Evolutionary conservation across 306 rosid genomes (phyloP), one percentile per base, ranked within the genome.

Genomic region (Begonia fuchsioides): DNA sequence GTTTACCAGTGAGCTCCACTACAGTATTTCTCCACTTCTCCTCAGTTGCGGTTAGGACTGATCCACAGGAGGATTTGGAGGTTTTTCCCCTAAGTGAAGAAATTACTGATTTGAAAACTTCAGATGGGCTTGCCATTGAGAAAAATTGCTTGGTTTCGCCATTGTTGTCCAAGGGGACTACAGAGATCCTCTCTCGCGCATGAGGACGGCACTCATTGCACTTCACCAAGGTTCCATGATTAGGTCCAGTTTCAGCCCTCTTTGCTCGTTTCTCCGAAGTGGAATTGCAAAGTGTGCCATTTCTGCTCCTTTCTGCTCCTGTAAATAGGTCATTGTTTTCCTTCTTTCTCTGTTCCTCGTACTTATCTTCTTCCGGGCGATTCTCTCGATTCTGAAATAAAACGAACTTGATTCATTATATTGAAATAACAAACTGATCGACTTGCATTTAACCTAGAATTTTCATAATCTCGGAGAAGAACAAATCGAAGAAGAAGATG

Each of bases 151-250:
- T 81, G 44, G 14, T 41, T 5, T 43, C 35, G 15, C 53, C 61
- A 53, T 54, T 53, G 13, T 51, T 72, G 68, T 92, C 96, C 7
- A 77, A 53, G 0, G 98, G 96, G n/a, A 75, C 83, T 9, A 92
- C 77, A n/a, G 94, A 75, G 72, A 82, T 75, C 71, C 75, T 92
- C 57, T 92, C 98, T 2, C 98, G 77, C 5, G 76, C 66, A 17
- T 79, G 72, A 1, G 98, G 98, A 7, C 98, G 76, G 54, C 98
- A 92, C 71, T 85, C 82, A 74, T 76, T 79, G 75, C 94, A 90
- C 8, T 72, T 66, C 10, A 90, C 79, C n/a, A 92, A 72, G 1
- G 85, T 57, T 13, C 73, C 87, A 0, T 74, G 73, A 15, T 75
- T 68, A 20, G 73, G 81, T 76, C 69, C 66, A 54, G 50, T 32